phyloP scores from a whole-genome alignment of 305 asterid species.

The Plantago lanceolata region DNA sequence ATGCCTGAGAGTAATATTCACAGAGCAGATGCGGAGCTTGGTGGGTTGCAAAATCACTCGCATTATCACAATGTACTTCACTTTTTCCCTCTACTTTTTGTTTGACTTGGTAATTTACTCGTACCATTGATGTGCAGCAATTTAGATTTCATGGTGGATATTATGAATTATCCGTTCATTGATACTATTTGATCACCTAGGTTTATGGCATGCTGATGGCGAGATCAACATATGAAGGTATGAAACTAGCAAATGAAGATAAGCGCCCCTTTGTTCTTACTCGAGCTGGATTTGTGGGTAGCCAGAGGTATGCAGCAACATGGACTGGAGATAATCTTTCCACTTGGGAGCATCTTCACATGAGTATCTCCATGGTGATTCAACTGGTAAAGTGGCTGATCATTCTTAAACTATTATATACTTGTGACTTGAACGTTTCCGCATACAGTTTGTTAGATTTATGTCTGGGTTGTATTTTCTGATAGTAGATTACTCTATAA shows the following conservation, averaged over 20 bases:
- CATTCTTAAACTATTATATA: not conserved
- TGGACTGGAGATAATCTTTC: conserved; percentile 99
- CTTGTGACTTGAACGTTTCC: conserved; percentile 5
- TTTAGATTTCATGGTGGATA: conserved; percentile 8
- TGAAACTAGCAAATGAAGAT: conserved; percentile 65
- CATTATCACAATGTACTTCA: conserved; percentile 83
- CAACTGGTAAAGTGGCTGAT: conserved; percentile 57
- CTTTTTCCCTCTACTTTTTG: conserved; percentile 16
- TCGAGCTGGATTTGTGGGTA: conserved; percentile 92
- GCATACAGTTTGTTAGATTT: not conserved
- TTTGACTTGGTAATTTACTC: conserved; percentile 3
- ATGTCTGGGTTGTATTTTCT: not conserved
- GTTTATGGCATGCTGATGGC: conserved; percentile 99
- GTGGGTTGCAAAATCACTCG: conserved; percentile 74
- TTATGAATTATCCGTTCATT: conserved; percentile 7
- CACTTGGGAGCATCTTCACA: conserved; percentile 95
- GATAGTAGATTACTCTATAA: not conserved
- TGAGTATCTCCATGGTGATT: conserved; percentile 92
- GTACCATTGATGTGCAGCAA: not conserved
- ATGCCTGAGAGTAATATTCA: conserved; percentile 95
- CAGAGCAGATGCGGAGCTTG: conserved; percentile 83
- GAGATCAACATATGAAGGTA: conserved; percentile 85
- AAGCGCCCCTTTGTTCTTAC: conserved; percentile 94
- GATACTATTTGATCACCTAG: conserved; percentile 29
- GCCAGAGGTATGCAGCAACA: conserved; percentile 97